A percentile compares a stretch with the other conserved stretches of the same genome.
Evolutionary conservation across 148 eudicot genomes (phyloP).

Genomic region (Persicaria maculosa): DNA sequence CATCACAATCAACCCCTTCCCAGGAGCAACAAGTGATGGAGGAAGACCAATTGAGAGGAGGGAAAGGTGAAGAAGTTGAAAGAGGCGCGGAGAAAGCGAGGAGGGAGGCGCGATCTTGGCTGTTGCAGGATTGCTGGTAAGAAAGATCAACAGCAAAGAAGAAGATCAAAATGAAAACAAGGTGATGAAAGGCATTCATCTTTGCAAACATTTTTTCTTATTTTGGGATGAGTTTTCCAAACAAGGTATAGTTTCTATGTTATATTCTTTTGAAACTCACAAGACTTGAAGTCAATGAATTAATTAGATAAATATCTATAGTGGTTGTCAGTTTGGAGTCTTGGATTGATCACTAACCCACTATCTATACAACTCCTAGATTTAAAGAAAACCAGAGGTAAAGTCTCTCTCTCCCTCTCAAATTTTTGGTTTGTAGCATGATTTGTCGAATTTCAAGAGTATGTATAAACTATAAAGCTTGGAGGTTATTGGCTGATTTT

Average conservation of each 20-base stretch:
- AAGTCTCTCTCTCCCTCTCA: too few species aligned
- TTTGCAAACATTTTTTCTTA: background rate
- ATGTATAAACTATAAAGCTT: background rate
- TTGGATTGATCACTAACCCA: too few species aligned
- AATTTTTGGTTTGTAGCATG: too few species aligned
- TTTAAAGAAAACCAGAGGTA: too few species aligned
- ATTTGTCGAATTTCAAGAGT: too few species aligned
- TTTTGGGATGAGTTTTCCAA: background rate
- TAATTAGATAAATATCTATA: too few species aligned
- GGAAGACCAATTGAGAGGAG: slow-evolving; percentile 49
- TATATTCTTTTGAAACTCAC: background rate
- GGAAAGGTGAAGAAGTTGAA: slow-evolving; percentile 13
- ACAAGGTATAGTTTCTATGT: background rate
- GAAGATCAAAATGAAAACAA: background rate
- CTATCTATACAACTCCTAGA: too few species aligned
- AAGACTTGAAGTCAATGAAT: too few species aligned
- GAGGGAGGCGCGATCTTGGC: slow-evolving; percentile 42
- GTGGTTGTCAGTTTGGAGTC: too few species aligned
- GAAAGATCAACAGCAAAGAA: slow-evolving; percentile 22
- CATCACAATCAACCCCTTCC: slow-evolving; percentile 67
- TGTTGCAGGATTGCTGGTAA: slow-evolving; percentile 39
- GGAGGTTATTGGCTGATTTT: background rate
- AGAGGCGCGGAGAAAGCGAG: slow-evolving; percentile 31
- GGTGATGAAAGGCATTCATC: background rate
- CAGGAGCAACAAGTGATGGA: slow-evolving; percentile 57